Percentiles rank a stretch among this genome's conserved stretches.
These are phyloP conservation scores for Metschnikowia noctiluminum DNA, from an alignment of 805 yeast genomes.

Conservation along the genomic window DNA sequence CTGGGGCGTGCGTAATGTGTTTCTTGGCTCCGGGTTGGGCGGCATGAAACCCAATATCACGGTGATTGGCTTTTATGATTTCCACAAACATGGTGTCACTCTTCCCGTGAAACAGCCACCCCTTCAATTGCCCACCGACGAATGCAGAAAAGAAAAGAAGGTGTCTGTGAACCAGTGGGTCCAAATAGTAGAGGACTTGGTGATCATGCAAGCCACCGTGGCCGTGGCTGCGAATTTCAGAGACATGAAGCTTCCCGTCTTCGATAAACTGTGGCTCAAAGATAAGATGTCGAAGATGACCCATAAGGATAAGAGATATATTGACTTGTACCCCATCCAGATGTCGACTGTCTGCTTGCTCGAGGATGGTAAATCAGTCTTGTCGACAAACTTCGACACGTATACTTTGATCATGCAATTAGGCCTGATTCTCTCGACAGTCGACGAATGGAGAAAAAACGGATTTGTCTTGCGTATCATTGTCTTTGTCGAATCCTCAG, in stretches of 20 bases:
- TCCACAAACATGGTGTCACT: constrained; percentile 40
- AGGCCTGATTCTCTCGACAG: constrained; percentile 90
- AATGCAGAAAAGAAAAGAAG: constrained; percentile 65
- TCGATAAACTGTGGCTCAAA: constrained; percentile 16
- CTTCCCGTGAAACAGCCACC: constrained; percentile 24
- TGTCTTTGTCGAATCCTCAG: constrained; percentile 78
- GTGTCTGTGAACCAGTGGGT: constrained; percentile 84
- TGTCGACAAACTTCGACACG: constrained; percentile 92
- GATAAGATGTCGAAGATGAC: constrained; percentile 1
- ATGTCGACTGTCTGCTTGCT: constrained; percentile 83
- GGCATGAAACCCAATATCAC: constrained; percentile 98
- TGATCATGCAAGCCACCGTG: constrained; percentile 84
- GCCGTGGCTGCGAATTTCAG: constrained; percentile 92
- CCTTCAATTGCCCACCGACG: constrained; percentile 67
- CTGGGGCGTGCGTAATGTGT: constrained; percentile 95
- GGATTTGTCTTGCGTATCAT: constrained; percentile 70
- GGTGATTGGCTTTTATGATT: constrained; percentile 83
- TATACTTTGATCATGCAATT: constrained; percentile 89
- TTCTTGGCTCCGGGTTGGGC: constrained; percentile 92
- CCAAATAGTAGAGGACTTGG: constrained; percentile 82
- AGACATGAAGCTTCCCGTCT: constrained; percentile 58
- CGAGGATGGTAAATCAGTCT: constrained; percentile 60
- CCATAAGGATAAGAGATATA: constrained; percentile 43
- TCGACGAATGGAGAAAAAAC: constrained; percentile 84
- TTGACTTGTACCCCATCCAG: constrained; percentile 94